Evolutionary conservation across 176 grass and related monocot genomes (phyloP), one percentile per base, ranked within the genome.

Genomic region (Aegilops bicornis): DNA sequence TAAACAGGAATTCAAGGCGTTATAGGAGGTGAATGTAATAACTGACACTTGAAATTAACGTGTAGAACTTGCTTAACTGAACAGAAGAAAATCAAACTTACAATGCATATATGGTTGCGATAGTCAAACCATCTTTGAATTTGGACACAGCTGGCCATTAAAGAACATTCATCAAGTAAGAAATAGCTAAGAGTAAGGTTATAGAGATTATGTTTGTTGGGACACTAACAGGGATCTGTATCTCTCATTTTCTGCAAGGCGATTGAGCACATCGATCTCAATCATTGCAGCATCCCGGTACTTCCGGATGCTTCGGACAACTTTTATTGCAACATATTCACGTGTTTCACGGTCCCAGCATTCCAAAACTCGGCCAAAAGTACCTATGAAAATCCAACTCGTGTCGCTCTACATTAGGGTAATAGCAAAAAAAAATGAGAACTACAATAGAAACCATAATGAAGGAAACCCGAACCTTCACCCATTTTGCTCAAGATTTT

Each of bases 81-180:
- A 83, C 85, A 39, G 78, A 59, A 66, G 20, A 43, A 67, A 43
- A 58, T 56, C 79, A 45, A 31, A 94, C 97, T 92, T 96, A 98
- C 97, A 96, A 98, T 98, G 89, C 93, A 98, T 62, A 98, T 91
- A 75, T 98, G 97, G 78, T 96, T 92, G 33, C 87, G 90, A 74
- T 98, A 98, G 87, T 98, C 97, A 86, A 98, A 98, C 97, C 93
- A 98, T 67, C 92, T 92, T 88, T 89, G 87, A 85, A 98, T 92
- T 85, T 94, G 97, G 17, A 98, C 94, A 80, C 97, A 98, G 73
- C 96, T 98, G 87, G 62, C 33, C 68, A 83, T 59, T 67, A 73
- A 69, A 79, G 33, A 78, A 69, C 42, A 73, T 36, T 13, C 25
- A 5, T 83, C 35, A 82, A 69, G 60, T 79, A 20, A 86, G 76